phyloP scores from a whole-genome alignment of 2,329 filamentous ascomycete species.

The Plectosphaerella sp. region DNA sequence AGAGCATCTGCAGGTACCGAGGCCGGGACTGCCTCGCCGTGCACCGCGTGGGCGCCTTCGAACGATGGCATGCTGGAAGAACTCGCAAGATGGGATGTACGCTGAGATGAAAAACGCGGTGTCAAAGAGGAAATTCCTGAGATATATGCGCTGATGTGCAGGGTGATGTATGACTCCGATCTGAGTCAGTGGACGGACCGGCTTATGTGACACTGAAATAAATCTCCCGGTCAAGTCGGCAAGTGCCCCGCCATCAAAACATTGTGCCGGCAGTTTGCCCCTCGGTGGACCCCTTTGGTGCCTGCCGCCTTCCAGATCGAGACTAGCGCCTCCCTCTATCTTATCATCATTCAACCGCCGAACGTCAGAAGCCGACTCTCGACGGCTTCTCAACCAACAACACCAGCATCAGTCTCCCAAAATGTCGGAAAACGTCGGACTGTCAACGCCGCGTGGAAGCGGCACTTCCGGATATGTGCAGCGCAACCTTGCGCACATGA shows the following conservation, averaged over 20 bases:
- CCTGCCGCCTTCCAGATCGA: background rate
- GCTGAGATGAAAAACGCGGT: background rate
- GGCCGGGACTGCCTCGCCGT: conserved; percentile 6
- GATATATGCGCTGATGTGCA: background rate
- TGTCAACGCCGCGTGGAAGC: conserved; percentile 88
- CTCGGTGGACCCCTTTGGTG: background rate
- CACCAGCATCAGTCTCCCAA: conserved; percentile 2
- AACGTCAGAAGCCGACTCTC: background rate
- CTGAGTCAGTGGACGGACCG: background rate
- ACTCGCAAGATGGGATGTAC: background rate
- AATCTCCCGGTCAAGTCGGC: background rate
- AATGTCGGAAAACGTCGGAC: conserved; percentile 97
- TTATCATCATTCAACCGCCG: background rate
- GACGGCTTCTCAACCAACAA: background rate
- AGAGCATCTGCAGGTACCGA: conserved; percentile 10
- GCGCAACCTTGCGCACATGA: conserved; percentile 85
- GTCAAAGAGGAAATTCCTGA: background rate
- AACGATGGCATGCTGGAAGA: conserved; percentile 25
- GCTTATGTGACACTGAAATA: background rate
- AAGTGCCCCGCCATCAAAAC: conserved; percentile 1
- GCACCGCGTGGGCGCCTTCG: conserved; percentile 13
- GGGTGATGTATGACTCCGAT: conserved; percentile 1
- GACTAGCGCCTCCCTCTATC: background rate
- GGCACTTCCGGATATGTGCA: conserved; percentile 98
- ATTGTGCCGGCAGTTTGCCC: conserved; percentile 1